Base-by-base conservation (phyloP, 805 yeast species). In the Myxozyma geophila region DNA sequence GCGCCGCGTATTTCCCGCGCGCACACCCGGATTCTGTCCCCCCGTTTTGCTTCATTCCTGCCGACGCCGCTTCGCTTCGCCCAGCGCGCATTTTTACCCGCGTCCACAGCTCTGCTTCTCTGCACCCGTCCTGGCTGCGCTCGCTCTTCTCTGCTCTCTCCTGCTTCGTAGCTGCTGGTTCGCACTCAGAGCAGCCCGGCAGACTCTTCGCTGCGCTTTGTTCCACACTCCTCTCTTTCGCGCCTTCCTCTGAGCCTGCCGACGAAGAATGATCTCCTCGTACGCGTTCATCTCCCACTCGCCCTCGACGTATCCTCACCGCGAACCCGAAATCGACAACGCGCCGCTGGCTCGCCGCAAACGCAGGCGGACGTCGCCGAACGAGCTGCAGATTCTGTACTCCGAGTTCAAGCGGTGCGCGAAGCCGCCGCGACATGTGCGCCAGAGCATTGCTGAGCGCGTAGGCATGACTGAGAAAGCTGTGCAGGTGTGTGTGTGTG, bases 401-500 rank as follows among this genome's bases (percentile, higher is more conserved):
- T 77, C 81, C 43, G 97, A 92, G 78, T 95, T 93, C 72, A 82
- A 82, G 55, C 73, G 78, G 54, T 92, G 96, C 64, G 80, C 86
- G 50, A 90, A 96, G 55, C 99, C 99, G 52, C 87, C 88, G 73
- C 88, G 87, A 74, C 77, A 82, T 51, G 82, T 88, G 73, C 85
- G 98, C 70, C 80, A 84, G 50, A 89, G 87, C 68, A 89, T 95
- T 68, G 97, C 98, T 4, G 76, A 79, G 37, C 84, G 81, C 68
- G 96, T 95, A 47, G 87, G 86, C 70, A 95, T 95, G 98, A 85
- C 93, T n/a, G 98, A 92, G 76, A 91, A 92, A 75, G 97, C 98
- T 1, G 96, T 95, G 41, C 99, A 95, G 78, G 73, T 70, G 48
- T 1, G 61, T 51, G 5, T 6, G 7, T 28, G 33, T 3, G 44